These are phyloP conservation scores for Ceratobasidium sp. DNA, from an alignment of 1,284 basidiomycete genomes.

Conservation along the genomic window DNA sequence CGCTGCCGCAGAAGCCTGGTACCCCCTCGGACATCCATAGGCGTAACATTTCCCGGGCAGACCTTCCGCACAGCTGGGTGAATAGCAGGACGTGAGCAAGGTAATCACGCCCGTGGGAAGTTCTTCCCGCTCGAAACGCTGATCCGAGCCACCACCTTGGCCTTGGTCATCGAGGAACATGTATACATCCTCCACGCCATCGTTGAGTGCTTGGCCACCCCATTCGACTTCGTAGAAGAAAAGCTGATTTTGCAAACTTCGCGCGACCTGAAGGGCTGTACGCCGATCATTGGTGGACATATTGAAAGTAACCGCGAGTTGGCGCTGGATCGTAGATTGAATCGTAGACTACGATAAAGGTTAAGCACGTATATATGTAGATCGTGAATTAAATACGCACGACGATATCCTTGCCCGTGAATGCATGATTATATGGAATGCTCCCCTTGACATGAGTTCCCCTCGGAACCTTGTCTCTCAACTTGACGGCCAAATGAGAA, in stretches of 20 bases:
- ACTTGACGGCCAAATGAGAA: slow-evolving; percentile 86
- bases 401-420: slow-evolving; percentile 92
- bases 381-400: slow-evolving; percentile 62
- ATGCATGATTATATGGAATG: slow-evolving; percentile 85
- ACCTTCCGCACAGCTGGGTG: slow-evolving; percentile 80
- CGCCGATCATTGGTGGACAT: slow-evolving; percentile 76
- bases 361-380: slow-evolving; percentile 21
- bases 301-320: slow-evolving; percentile 74
- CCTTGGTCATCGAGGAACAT: slow-evolving; percentile 93
- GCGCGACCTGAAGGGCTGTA: slow-evolving; percentile 85
- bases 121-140: slow-evolving; percentile 69
- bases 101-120: slow-evolving; percentile 87
- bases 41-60: slow-evolving; percentile 68
- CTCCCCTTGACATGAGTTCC: slow-evolving; percentile 91
- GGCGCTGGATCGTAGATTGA: slow-evolving; percentile 78
- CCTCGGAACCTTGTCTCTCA: slow-evolving; percentile 86
- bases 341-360: slow-evolving; percentile 72
- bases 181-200: slow-evolving; percentile 94
- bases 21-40: slow-evolving; percentile 75
- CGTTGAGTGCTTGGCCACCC: slow-evolving; percentile 84
- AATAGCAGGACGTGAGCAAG: slow-evolving; percentile 84
- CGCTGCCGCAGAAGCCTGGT: slow-evolving; percentile 49
- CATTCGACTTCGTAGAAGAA: slow-evolving; percentile 99
- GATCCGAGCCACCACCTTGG: slow-evolving; percentile 54
- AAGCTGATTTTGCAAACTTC: slow-evolving; percentile 88